These are phyloP conservation scores for Phytopythium kandeliae DNA, from an alignment of 352 stramenopile species.

Conservation along the genomic window DNA sequence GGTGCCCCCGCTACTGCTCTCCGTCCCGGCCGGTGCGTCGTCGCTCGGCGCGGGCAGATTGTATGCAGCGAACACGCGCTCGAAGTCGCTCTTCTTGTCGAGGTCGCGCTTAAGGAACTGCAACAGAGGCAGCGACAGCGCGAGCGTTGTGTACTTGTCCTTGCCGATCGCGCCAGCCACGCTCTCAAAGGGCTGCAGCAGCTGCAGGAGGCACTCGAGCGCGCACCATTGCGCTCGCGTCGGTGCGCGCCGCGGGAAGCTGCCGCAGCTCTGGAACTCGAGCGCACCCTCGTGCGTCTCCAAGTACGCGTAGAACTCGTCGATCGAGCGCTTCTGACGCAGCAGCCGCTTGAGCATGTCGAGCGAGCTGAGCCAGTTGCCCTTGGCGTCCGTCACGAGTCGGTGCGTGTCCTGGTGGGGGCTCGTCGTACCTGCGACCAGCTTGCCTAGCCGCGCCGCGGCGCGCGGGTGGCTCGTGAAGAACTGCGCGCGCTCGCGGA, in stretches of 20 bases:
- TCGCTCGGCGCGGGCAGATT: not conserved
- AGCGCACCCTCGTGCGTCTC: slow-evolving; percentile 28
- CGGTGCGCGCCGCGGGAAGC: slow-evolving; percentile 16
- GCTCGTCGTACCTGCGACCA: slow-evolving; percentile 19
- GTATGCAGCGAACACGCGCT: slow-evolving; percentile 31
- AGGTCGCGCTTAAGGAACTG: slow-evolving; percentile 42
- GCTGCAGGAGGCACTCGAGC: slow-evolving; percentile 31
- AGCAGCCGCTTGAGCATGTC: slow-evolving; percentile 43
- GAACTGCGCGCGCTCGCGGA: slow-evolving; percentile 40
- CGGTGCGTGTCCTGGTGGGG: slow-evolving; percentile 30
- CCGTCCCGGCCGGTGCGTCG: not conserved
- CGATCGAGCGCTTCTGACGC: slow-evolving; percentile 32
- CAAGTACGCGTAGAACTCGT: slow-evolving; percentile 37
- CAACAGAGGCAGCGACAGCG: slow-evolving; percentile 31
- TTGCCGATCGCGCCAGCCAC: slow-evolving; percentile 33
- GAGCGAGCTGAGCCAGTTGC: slow-evolving; percentile 38
- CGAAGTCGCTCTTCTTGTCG: slow-evolving; percentile 36
- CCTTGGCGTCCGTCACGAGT: slow-evolving; percentile 34
- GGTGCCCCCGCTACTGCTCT: not conserved
- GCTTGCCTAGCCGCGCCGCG: slow-evolving; percentile 31
- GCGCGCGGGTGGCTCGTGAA: slow-evolving; percentile 39
- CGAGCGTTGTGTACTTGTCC: slow-evolving; percentile 35
- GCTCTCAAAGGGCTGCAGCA: slow-evolving; percentile 45
- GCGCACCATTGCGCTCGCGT: slow-evolving; percentile 30
- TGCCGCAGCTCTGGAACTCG: slow-evolving; percentile 25